These are phyloP conservation scores for Sphaerulina musiva DNA, from an alignment of 2,329 filamentous ascomycete species.

Conservation along the genomic window DNA sequence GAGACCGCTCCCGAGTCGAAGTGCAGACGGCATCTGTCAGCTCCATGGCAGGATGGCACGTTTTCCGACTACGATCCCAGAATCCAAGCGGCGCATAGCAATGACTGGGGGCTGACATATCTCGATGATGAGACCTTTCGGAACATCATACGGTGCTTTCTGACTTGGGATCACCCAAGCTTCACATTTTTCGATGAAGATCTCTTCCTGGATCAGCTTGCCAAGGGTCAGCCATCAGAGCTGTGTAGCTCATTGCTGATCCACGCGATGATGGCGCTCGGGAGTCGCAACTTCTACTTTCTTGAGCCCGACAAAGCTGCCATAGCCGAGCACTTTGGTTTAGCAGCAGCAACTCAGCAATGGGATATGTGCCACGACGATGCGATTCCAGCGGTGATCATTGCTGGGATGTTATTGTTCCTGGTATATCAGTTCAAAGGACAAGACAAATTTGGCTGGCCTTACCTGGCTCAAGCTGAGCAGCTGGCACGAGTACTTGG, in stretches of 20 bases:
- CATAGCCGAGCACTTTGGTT: background rate
- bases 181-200: slow-evolving; percentile 1
- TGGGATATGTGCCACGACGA: background rate
- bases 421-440: background rate
- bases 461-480: background rate
- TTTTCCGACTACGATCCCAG: background rate
- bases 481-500: background rate
- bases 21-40: background rate
- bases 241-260: background rate
- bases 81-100: background rate
- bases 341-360: background rate
- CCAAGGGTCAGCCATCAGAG: background rate
- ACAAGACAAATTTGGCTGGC: slow-evolving; percentile 2
- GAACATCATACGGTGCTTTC: background rate
- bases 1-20: background rate
- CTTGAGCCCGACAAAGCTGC: background rate
- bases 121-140: background rate
- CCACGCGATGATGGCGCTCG: background rate
- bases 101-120: background rate
- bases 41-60: background rate
- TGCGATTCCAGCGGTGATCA: background rate
- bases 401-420: background rate
- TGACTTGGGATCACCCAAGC: slow-evolving; percentile 1
- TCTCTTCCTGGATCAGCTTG: background rate
- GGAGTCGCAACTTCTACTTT: background rate